Conservation (phyloP, 495 filamentous ascomycete genomes). For the Xylaria telfairii region DNA sequence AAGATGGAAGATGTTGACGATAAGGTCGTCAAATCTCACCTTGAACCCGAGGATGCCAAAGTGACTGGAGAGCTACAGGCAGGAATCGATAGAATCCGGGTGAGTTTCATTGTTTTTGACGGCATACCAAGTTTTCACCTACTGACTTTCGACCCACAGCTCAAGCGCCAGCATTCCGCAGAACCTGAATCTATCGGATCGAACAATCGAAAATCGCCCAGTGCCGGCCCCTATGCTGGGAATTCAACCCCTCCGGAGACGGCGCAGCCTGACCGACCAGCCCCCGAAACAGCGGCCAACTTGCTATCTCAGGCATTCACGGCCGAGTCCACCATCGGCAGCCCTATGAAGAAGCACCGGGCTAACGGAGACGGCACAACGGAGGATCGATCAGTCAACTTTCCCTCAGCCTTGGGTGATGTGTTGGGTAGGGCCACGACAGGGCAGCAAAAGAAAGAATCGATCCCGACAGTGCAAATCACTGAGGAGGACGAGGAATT, state of each 20-base stretch:
- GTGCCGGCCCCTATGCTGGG: conserved; percentile 37
- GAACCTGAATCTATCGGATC: conserved; percentile 64
- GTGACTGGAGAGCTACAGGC: conserved; percentile 87
- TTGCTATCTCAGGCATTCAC: conserved; percentile 54
- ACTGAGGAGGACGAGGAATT: conserved; percentile 43
- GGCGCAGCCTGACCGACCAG: conserved; percentile 41
- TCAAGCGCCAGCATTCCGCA: conserved; percentile 93
- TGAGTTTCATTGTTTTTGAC: conserved; percentile 52
- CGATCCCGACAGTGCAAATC: conserved; percentile 25
- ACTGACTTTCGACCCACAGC: conserved; percentile 58
- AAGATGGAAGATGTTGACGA: conserved; percentile 77
- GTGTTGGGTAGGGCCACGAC: conserved; percentile 52
- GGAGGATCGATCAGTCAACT: conserved; percentile 53
- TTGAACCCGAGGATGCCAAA: conserved; percentile 75
- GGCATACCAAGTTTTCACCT: neutral
- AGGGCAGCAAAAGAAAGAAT: conserved; percentile 44
- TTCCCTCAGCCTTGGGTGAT: conserved; percentile 52
- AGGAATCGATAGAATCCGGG: conserved; percentile 89
- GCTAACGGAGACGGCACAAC: conserved; percentile 71
- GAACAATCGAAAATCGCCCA: conserved; percentile 48
- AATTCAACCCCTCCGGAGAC: conserved; percentile 46
- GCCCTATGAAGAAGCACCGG: conserved; percentile 83
- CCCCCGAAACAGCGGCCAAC: conserved; percentile 41
- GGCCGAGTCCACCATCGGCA: conserved; percentile 66
- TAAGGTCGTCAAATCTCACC: conserved; percentile 68